phyloP scores from a whole-genome alignment of 768 basidiomycete genomes.

The Gloeostereum incarnatum region DNA sequence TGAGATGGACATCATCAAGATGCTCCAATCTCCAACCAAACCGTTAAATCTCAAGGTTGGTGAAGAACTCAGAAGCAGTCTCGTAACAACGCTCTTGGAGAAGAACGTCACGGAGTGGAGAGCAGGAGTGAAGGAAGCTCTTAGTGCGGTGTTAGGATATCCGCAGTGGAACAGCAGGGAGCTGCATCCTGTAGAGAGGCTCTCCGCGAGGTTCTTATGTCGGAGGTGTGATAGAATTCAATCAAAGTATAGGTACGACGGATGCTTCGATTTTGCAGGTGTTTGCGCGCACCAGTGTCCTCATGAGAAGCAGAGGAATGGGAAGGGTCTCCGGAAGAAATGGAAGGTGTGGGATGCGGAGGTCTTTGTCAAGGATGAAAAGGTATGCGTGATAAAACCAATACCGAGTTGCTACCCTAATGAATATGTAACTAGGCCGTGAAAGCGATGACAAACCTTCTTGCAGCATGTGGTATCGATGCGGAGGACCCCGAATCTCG shows the following conservation, averaged over 20 bases:
- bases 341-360: conserved; percentile 33
- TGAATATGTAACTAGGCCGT: conserved; percentile 30
- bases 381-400: conserved; percentile 23
- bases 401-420: not conserved
- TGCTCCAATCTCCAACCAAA: conserved; percentile 20
- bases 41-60: conserved; percentile 3
- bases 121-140: conserved; percentile 26
- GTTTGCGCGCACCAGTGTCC: conserved; percentile 54
- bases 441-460: conserved; percentile 26
- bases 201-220: conserved; percentile 55
- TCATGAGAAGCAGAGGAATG: conserved; percentile 19
- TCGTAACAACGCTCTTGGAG: conserved; percentile 27
- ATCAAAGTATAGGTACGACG: conserved; percentile 23
- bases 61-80: conserved; percentile 10
- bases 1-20: conserved; percentile 32
- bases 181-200: conserved; percentile 47
- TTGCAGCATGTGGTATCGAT: conserved; percentile 19
- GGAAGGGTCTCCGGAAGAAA: conserved; percentile 11
- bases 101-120: conserved; percentile 43
- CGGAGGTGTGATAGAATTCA: conserved; percentile 32
- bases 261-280: conserved; percentile 44
- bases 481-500: conserved; percentile 19
- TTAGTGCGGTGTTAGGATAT: conserved; percentile 40
- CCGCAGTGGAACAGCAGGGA: conserved; percentile 37
- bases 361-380: conserved; percentile 49